Base-by-base conservation (phyloP, 306 rosid species). In the Cucumis sativus region DNA sequence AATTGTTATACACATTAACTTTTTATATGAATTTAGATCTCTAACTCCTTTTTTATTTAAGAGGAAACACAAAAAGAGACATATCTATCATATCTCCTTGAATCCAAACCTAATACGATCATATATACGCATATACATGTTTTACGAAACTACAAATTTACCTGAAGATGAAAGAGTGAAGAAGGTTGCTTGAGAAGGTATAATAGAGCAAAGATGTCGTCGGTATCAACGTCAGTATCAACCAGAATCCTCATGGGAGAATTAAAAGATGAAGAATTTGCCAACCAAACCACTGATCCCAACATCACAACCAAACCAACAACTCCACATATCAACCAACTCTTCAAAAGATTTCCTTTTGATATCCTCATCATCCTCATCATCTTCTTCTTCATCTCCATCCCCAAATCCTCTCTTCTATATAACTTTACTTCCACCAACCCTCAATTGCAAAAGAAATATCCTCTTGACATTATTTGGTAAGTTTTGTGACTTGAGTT, bases 161-260 rank as follows among this genome's bases (percentile, higher is more conserved):
- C 98, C 96, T 92, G 90, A 15, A 94, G 75, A 56, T 86, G 83
- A 84, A 92, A 90, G 78, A 90, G 90, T 78, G 97, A 90, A 83
- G 84, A 80, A 82, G 92, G 88, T 23, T 89, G 96, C 88, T 95
- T 95, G 93, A 92, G 77, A 76, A 95, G 95, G 76, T 95, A 95
- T 39, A 95, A 82, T 0, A 92, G 76, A 71, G 90, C 93, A 69
- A 89, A 89, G 16, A 95, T 76, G 87, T 95, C 98, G 76, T 92
- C 98, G 3, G 96, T 86, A 67, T 95, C 98, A 14, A 90, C 90
- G 70, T 95, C 98, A 0, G 97, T 87, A 79, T 95, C 97, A 79
- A 92, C 76, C 13, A 95, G 87, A 89, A 95, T 88, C 79, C 97
- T 83, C 43, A 64, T 88, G 49, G 93, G 55, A 40, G 54, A 28